These are phyloP conservation scores for Discostella stelligeroides DNA, from an alignment of 108 stramenopile genomes.

Conservation along the genomic window DNA sequence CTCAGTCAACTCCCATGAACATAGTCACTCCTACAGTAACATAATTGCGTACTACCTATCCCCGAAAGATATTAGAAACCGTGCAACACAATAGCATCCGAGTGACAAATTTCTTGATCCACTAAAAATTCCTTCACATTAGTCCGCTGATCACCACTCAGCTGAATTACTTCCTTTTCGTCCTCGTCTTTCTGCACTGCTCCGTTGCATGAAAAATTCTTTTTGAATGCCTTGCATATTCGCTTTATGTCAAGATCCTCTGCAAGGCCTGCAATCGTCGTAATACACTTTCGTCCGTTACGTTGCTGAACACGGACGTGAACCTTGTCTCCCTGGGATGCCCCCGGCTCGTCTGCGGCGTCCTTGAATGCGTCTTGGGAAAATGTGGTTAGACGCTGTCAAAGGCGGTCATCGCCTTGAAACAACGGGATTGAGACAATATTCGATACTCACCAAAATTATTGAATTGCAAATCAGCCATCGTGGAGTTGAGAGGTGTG, in stretches of 20 bases:
- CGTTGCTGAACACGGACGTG: conserved; percentile 99
- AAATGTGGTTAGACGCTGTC: conserved; percentile 4
- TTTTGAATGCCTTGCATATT: conserved; percentile 99
- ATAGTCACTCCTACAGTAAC: background rate
- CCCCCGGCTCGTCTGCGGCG: conserved; percentile 76
- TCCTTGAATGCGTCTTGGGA: conserved; percentile 85
- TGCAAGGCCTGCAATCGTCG: conserved; percentile 95
- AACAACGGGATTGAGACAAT: background rate
- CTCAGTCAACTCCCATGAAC: too few relatives aligned
- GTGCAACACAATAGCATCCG: conserved; percentile 81
- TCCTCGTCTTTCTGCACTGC: conserved; percentile 96
- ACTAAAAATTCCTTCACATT: conserved; percentile 96
- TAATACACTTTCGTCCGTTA: conserved; percentile 98
- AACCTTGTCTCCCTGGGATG: conserved; percentile 81
- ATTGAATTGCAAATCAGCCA: conserved; percentile 30
- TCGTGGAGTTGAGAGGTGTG: too few relatives aligned
- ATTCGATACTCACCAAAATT: conserved; percentile 21
- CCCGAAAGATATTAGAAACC: conserved; percentile 92
- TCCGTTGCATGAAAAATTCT: conserved; percentile 98
- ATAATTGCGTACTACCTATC: too few relatives aligned
- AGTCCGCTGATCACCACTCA: conserved; percentile 97
- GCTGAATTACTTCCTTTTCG: conserved; percentile 95
- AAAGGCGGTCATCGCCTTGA: background rate
- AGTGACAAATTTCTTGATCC: conserved; percentile 95
- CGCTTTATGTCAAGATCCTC: conserved; percentile 98